A percentile compares a stretch with the other conserved stretches of the same genome.
These are phyloP conservation scores for Talaromyces thailandensis DNA, from an alignment of 495 filamentous ascomycete genomes.

Conservation along the genomic window DNA sequence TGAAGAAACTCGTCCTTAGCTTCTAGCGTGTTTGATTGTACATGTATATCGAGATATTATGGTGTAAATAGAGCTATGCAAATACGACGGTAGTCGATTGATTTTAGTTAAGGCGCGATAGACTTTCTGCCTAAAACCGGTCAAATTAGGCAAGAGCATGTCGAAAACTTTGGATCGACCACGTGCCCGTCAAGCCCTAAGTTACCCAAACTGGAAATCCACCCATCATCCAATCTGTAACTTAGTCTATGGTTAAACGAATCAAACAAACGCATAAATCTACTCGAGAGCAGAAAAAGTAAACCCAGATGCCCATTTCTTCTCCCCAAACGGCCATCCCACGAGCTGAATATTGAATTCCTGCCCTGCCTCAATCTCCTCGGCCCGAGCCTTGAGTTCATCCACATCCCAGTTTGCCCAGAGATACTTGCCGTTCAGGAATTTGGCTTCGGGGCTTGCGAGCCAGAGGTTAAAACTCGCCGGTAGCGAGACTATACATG, in stretches of 20 bases:
- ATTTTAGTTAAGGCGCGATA: neutral
- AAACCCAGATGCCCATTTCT: neutral
- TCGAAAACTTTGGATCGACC: neutral
- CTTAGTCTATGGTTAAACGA: no score
- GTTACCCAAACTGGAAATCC: neutral
- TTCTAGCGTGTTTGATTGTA: constrained; percentile 11
- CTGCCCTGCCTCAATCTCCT: constrained; percentile 22
- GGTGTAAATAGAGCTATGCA: neutral
- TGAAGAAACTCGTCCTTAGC: constrained; percentile 24
- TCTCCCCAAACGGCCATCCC: constrained; percentile 4
- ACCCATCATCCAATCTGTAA: neutral
- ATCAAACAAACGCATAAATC: neutral
- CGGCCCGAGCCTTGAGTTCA: constrained; percentile 47
- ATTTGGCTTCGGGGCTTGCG: constrained; percentile 28
- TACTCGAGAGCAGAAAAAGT: neutral
- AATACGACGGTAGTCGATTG: neutral
- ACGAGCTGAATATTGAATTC: constrained; percentile 3
- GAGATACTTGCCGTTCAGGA: constrained; percentile 35
- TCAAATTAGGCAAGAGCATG: neutral
- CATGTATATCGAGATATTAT: neutral
- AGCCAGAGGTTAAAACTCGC: constrained; percentile 28
- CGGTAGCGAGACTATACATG: constrained; percentile 14
- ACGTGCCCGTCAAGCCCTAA: neutral
- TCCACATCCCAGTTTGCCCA: constrained; percentile 41
- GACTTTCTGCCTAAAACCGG: neutral